phyloP scores from a whole-genome alignment of 345 rosid genomes.

The Raphanus sativus region DNA sequence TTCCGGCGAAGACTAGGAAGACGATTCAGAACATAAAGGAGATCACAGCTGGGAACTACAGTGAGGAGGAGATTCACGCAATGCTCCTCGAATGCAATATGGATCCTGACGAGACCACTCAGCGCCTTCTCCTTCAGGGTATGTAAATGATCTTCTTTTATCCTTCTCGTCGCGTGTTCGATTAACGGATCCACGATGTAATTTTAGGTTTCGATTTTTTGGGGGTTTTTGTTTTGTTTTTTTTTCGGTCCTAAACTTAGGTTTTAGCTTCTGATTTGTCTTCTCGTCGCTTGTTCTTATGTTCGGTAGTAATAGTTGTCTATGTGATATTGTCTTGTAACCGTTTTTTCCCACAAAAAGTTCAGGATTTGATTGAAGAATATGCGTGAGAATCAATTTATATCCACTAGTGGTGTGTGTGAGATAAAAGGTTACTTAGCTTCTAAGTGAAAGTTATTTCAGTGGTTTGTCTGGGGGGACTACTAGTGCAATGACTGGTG shows the following conservation, averaged over 20 bases:
- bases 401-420: constrained; percentile 25
- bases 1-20: constrained; percentile 56
- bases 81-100: constrained; percentile 85
- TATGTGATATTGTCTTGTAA: constrained; percentile 4
- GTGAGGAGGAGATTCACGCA: constrained; percentile 92
- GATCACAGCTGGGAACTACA: constrained; percentile 67
- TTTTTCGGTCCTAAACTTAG: background rate
- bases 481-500: no score
- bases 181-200: constrained; percentile 30
- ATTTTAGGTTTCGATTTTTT: constrained; percentile 31
- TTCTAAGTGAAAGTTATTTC: constrained; percentile 4
- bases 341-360: background rate
- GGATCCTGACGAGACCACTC: constrained; percentile 90
- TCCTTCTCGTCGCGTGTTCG: background rate
- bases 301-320: background rate
- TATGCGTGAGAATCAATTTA: constrained; percentile 25
- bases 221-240: background rate
- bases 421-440: constrained; percentile 12
- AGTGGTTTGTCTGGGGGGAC: background rate
- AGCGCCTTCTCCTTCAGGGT: constrained; percentile 76
- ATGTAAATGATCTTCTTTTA: background rate
- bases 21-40: constrained; percentile 76
- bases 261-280: constrained; percentile 37
- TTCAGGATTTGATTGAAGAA: constrained; percentile 14
- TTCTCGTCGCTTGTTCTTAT: background rate